Percentiles rank a stretch among this genome's conserved stretches.
phyloP scores from a whole-genome alignment of 495 filamentous ascomycete genomes.

The Margaritispora aquatica region DNA sequence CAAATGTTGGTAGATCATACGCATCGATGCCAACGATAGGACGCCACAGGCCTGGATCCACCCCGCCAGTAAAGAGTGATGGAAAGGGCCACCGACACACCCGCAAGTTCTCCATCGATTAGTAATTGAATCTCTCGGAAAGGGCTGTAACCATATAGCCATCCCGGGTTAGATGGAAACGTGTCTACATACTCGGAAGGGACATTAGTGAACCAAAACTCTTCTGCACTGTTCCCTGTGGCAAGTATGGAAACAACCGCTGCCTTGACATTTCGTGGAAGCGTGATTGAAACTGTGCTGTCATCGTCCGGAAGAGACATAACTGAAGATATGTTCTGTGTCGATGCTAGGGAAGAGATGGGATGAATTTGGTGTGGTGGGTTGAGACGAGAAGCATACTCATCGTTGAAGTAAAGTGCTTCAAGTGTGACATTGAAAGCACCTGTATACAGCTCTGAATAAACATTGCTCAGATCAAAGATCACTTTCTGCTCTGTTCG shows the following conservation, averaged over 20 bases:
- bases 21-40: conserved; percentile 66
- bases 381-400: conserved; percentile 16
- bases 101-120: conserved; percentile 57
- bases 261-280: conserved; percentile 45
- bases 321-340: conserved; percentile 46
- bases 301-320: conserved; percentile 62
- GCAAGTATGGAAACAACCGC: conserved; percentile 57
- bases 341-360: conserved; percentile 50
- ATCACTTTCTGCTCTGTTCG: conserved; percentile 62
- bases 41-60: conserved; percentile 61
- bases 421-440: conserved; percentile 73
- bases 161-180: conserved; percentile 37
- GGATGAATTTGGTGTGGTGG: conserved; percentile 68
- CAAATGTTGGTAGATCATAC: conserved; percentile 59
- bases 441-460: conserved; percentile 53
- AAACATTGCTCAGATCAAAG: conserved; percentile 75
- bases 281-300: conserved; percentile 47
- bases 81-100: conserved; percentile 65
- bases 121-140: conserved; percentile 62
- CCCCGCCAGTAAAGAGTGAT: conserved; percentile 64
- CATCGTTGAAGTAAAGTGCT: conserved; percentile 61
- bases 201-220: conserved; percentile 69
- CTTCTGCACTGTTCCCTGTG: conserved; percentile 56
- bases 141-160: conserved; percentile 52
- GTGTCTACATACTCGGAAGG: conserved; percentile 43